Percentiles rank a stretch among this genome's conserved stretches.
Evolutionary conservation across 1,284 basidiomycete genomes (phyloP).

Genomic region (Trametes hirsuta): DNA sequence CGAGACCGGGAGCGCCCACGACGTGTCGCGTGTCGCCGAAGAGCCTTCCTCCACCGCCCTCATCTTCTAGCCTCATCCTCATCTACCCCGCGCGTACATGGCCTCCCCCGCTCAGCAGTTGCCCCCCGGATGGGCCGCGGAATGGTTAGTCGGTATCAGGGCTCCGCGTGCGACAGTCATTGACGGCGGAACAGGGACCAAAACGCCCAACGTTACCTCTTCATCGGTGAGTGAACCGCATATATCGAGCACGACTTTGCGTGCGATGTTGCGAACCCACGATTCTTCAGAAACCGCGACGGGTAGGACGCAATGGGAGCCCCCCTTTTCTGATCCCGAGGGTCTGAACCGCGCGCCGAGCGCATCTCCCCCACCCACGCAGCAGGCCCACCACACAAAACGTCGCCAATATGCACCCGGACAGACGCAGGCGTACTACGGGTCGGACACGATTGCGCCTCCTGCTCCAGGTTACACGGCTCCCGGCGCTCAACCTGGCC

Average conservation of each 20-base stretch:
- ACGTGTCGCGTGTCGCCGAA: slow-evolving; percentile 27
- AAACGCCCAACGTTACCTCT: slow-evolving; percentile 81
- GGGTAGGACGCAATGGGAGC: slow-evolving; percentile 71
- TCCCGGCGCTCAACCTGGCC: slow-evolving; percentile 45
- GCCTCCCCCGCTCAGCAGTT: slow-evolving; percentile 72
- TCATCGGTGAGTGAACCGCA: slow-evolving; percentile 60
- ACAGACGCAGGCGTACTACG: slow-evolving; percentile 87
- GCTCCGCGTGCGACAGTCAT: slow-evolving; percentile 17
- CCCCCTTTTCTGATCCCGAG: slow-evolving; percentile 39
- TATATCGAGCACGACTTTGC: neutral
- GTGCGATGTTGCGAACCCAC: neutral
- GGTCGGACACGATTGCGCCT: slow-evolving; percentile 44
- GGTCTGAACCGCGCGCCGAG: slow-evolving; percentile 42
- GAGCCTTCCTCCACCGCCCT: slow-evolving; percentile 19
- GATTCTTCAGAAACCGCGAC: slow-evolving; percentile 49
- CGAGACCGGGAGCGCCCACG: slow-evolving; percentile 16
- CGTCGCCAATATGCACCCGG: slow-evolving; percentile 90
- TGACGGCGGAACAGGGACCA: slow-evolving; percentile 64
- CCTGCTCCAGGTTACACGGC: slow-evolving; percentile 45
- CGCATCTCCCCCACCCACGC: slow-evolving; percentile 41
- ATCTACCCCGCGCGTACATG: slow-evolving; percentile 44
- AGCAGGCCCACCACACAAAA: slow-evolving; percentile 51
- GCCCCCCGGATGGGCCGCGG: slow-evolving; percentile 87
- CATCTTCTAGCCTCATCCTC: slow-evolving; percentile 6
- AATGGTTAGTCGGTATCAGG: slow-evolving; percentile 65